Evolutionary conservation across 768 basidiomycete genomes (phyloP).

Genomic region (Mycena crocata): DNA sequence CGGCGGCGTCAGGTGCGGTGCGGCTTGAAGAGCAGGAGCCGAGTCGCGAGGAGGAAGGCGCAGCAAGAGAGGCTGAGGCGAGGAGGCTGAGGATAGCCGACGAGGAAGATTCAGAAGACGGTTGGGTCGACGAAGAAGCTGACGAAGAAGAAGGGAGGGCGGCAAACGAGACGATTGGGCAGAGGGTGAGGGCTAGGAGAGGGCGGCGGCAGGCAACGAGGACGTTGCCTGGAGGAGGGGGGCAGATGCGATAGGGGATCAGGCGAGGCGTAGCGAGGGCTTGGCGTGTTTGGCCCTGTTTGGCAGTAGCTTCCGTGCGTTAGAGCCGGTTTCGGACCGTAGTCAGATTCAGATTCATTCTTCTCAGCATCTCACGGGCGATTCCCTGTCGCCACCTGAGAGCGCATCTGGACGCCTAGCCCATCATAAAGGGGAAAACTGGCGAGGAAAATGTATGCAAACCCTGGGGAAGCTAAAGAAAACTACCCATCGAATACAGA

Average conservation of each 20-base stretch:
- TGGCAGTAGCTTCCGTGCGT: neutral
- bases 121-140: constrained; percentile 5
- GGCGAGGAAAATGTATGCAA: too few species aligned
- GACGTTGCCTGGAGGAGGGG: constrained; percentile 12
- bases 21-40: constrained; percentile 4
- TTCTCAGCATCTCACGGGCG: neutral
- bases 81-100: constrained; percentile 6
- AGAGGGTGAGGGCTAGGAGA: constrained; percentile 1
- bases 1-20: neutral
- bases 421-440: too few species aligned
- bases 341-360: neutral
- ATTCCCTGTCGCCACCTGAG: neutral
- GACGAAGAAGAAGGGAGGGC: constrained; percentile 3
- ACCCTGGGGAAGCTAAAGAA: too few species aligned
- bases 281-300: constrained; percentile 5
- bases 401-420: neutral
- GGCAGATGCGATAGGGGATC: too few species aligned
- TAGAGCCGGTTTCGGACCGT: constrained; percentile 1
- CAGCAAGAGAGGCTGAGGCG: constrained; percentile 33
- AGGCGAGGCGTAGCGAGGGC: too few species aligned
- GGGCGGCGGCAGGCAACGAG: constrained; percentile 14
- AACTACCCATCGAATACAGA: too few species aligned
- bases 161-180: neutral
- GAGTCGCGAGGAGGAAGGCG: constrained; percentile 26
- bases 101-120: neutral